Conservation (phyloP, 129 eudicot species). For the Rutidosis leptorrhynchoides region DNA sequence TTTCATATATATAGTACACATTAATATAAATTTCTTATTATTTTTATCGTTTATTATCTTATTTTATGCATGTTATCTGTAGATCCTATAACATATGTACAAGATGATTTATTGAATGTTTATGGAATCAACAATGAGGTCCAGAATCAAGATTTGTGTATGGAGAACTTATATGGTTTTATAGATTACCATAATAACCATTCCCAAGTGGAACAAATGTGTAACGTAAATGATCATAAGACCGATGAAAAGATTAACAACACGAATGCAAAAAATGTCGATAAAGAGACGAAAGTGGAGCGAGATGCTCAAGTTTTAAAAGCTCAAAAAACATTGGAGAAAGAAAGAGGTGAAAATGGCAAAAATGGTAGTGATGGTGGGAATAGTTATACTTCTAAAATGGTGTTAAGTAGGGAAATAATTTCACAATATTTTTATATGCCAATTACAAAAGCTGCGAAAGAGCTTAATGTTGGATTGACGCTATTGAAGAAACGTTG, state of each 20-base stretch:
- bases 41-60: background rate
- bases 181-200: slow-evolving; percentile 18
- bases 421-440: slow-evolving; percentile 70
- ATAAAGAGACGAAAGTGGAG: slow-evolving; percentile 1
- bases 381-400: slow-evolving; percentile 26
- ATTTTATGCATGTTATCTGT: slow-evolving; percentile 10
- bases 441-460: slow-evolving; percentile 89
- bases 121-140: slow-evolving; percentile 17
- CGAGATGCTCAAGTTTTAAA: background rate
- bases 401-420: slow-evolving; percentile 41
- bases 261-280: background rate
- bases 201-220: background rate
- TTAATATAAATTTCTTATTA: background rate
- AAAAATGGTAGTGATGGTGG: slow-evolving; percentile 7
- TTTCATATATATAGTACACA: background rate
- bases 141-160: slow-evolving; percentile 23
- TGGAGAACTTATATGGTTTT: slow-evolving; percentile 8
- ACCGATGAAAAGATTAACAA: background rate
- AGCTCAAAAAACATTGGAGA: background rate
- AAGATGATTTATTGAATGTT: slow-evolving; percentile 23
- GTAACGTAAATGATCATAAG: background rate
- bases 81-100: slow-evolving; percentile 18
- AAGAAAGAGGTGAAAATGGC: slow-evolving; percentile 6
- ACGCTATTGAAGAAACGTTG: slow-evolving; percentile 83
- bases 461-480: slow-evolving; percentile 76